Conservation (phyloP, 176 grass and related monocot genomes). For the Zea mays region Zm-B73-REFERENCE-NAM-5.0 NC_050102.1:165290001-165290500, state of each 20-base stretch:
- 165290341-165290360: too few relatives aligned
- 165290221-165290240: conserved; percentile 10
- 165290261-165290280: background rate
- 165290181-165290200: background rate
- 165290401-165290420: too few relatives aligned
- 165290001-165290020: conserved; percentile 28
- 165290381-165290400: too few relatives aligned
- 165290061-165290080: background rate
- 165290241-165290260: background rate
- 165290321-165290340: too few relatives aligned
- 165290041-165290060: conserved; percentile 45
- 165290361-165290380: too few relatives aligned
- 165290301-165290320: too few relatives aligned
- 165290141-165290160: conserved; percentile 14
- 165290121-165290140: background rate
- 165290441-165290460: too few relatives aligned
- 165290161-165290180: conserved; percentile 34
- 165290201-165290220: conserved; percentile 32
- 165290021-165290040: conserved; percentile 48
- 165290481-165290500: too few relatives aligned
- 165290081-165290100: conserved; percentile 14
- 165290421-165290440: too few relatives aligned
- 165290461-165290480: too few relatives aligned
- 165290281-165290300: too few relatives aligned
- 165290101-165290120: background rate